Percentiles rank a stretch among this genome's conserved stretches.
Conservation (phyloP, 1,139 yeast genomes). For the Kodamaea suecica region DNA sequence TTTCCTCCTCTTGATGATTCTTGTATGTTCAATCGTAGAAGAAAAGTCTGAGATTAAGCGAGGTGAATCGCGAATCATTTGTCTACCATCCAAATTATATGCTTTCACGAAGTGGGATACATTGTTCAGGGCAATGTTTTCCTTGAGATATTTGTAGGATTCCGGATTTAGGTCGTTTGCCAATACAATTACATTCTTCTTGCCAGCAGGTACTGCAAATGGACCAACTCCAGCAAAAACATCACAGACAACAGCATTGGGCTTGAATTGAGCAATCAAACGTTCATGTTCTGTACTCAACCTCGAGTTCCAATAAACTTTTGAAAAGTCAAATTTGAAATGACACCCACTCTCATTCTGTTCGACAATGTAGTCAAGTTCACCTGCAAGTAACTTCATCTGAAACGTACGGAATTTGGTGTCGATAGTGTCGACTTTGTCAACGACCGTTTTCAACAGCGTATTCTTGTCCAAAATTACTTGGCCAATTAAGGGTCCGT, state of each 20-base stretch:
- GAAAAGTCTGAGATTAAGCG: constrained; percentile 41
- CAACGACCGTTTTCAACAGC: constrained; percentile 85
- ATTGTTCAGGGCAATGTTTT: constrained; percentile 65
- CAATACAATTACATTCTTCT: constrained; percentile 70
- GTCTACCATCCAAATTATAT: constrained; percentile 77
- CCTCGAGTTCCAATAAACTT: constrained; percentile 97
- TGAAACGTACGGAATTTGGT: constrained; percentile 87
- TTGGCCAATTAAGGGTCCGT: constrained; percentile 77
- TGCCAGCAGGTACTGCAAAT: constrained; percentile 94
- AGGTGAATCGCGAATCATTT: constrained; percentile 66
- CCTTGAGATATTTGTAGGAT: constrained; percentile 64
- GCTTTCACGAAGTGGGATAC: constrained; percentile 59
- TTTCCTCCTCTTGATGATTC: constrained; percentile 33
- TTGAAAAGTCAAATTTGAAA: constrained; percentile 84
- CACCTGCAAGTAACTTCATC: constrained; percentile 92
- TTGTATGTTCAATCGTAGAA: constrained; percentile 25
- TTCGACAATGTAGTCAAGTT: constrained; percentile 67
- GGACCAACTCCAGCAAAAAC: constrained; percentile 99
- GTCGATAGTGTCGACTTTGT: constrained; percentile 83
- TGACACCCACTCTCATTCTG: constrained; percentile 86
- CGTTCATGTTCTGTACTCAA: constrained; percentile 92
- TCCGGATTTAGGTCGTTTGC: constrained; percentile 95
- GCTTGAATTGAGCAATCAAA: constrained; percentile 57
- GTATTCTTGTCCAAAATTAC: constrained; percentile 85
- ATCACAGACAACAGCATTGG: constrained; percentile 79